A percentile compares a stretch with the other conserved stretches of the same genome.
Evolutionary conservation across 2,329 filamentous ascomycete genomes (phyloP).

Genomic region (Nemania sp.): DNA sequence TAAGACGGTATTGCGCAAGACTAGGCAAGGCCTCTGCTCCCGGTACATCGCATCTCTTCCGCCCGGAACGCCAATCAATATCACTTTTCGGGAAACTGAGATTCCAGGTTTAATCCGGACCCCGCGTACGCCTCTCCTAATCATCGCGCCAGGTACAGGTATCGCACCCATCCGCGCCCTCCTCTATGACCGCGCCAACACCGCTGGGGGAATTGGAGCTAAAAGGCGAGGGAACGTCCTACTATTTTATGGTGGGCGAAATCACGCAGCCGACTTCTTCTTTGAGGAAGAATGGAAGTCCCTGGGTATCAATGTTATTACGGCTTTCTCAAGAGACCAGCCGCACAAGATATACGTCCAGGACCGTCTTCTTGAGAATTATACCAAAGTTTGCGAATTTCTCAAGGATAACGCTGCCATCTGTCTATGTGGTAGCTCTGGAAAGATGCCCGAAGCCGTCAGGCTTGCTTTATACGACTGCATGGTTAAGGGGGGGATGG

Average conservation of each 20-base stretch:
- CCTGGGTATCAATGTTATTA: slow-evolving; percentile 64
- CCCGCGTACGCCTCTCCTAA: slow-evolving; percentile 69
- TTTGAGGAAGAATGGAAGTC: slow-evolving; percentile 80
- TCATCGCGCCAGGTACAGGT: slow-evolving; percentile 88
- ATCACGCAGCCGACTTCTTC: slow-evolving; percentile 79
- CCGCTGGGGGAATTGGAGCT: slow-evolving; percentile 35
- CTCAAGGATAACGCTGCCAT: slow-evolving; percentile 60
- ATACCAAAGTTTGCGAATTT: slow-evolving; percentile 52
- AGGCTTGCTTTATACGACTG: slow-evolving; percentile 64
- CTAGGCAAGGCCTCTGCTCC: slow-evolving; percentile 89
- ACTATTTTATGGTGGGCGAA: slow-evolving; percentile 89
- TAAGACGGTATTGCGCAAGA: slow-evolving; percentile 84
- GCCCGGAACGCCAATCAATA: slow-evolving; percentile 67
- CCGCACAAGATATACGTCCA: slow-evolving; percentile 67
- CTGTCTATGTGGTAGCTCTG: slow-evolving; percentile 67
- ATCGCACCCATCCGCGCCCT: slow-evolving; percentile 86
- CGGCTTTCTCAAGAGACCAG: slow-evolving; percentile 79
- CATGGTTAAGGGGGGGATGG: slow-evolving; percentile 55
- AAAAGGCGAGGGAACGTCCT: slow-evolving; percentile 50
- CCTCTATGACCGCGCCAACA: slow-evolving; percentile 75
- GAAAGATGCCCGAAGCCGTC: slow-evolving; percentile 69
- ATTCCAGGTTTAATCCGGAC: slow-evolving; percentile 43
- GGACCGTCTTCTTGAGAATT: slow-evolving; percentile 62
- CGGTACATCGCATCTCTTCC: slow-evolving; percentile 79
- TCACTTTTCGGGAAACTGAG: slow-evolving; percentile 66